These are phyloP conservation scores for Chalciporus piperatus DNA, from an alignment of 768 basidiomycete genomes.

Conservation along the genomic window DNA sequence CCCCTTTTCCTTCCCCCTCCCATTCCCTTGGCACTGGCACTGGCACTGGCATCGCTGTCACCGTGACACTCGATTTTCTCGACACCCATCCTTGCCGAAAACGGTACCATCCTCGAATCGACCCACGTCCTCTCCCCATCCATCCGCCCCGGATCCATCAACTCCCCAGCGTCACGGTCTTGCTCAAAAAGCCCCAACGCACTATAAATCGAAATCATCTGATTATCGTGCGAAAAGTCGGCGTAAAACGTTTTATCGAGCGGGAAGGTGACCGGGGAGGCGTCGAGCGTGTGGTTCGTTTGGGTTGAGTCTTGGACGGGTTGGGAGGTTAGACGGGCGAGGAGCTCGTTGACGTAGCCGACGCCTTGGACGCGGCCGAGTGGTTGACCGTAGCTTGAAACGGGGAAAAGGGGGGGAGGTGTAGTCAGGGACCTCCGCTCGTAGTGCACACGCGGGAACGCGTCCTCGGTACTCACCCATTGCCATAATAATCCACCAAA, in stretches of 20 bases:
- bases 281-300: conserved; percentile 72
- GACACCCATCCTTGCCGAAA: conserved; percentile 65
- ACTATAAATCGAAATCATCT: conserved; percentile 71
- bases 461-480: conserved; percentile 53
- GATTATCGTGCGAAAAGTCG: conserved; percentile 85
- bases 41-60: not conserved
- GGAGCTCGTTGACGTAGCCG: conserved; percentile 82
- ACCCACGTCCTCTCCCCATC: conserved; percentile 45
- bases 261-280: conserved; percentile 66
- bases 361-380: conserved; percentile 77
- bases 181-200: conserved; percentile 51
- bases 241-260: conserved; percentile 61
- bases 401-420: no score
- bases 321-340: conserved; percentile 66
- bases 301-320: conserved; percentile 69
- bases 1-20: no score
- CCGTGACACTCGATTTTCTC: conserved; percentile 70
- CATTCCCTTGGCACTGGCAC: no score
- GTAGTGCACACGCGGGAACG: no score
- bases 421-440: no score
- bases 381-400: conserved; percentile 57
- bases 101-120: conserved; percentile 60
- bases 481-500: conserved; percentile 71
- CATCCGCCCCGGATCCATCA: conserved; percentile 9
- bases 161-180: no score